Conservation (phyloP, 2,329 filamentous ascomycete genomes). For the Dothideomycetes sp. region DNA sequence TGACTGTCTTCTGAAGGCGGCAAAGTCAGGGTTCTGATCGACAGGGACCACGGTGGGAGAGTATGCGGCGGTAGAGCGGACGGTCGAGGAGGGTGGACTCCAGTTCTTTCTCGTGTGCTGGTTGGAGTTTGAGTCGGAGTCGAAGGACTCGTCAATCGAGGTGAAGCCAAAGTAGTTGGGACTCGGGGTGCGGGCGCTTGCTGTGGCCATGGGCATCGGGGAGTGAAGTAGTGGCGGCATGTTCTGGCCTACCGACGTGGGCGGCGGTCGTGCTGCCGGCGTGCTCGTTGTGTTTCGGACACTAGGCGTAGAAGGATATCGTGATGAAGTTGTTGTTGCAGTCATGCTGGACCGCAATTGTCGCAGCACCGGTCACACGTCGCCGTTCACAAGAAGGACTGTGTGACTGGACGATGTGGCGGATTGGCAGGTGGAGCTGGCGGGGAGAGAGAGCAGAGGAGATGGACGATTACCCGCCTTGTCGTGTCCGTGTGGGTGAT, state of each 20-base stretch:
- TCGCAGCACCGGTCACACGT: too few relatives aligned
- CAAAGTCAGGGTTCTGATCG: conserved; percentile 71
- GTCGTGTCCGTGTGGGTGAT: too few relatives aligned
- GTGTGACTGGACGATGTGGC: too few relatives aligned
- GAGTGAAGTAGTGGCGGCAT: conserved; percentile 19
- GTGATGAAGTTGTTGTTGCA: conserved; percentile 6
- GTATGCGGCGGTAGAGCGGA: conserved; percentile 57
- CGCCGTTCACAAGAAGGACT: too few relatives aligned
- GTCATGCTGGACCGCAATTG: too few relatives aligned
- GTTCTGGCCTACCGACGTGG: conserved; percentile 13
- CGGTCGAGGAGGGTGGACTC: conserved; percentile 60
- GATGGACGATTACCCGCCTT: too few relatives aligned
- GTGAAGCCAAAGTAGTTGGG: conserved; percentile 81
- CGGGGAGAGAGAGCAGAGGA: too few relatives aligned
- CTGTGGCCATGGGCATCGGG: conserved; percentile 11
- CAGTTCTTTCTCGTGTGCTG: conserved; percentile 59
- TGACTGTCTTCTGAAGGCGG: conserved; percentile 64
- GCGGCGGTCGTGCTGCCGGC: conserved; percentile 6
- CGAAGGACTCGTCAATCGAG: conserved; percentile 47
- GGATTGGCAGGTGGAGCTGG: too few relatives aligned
- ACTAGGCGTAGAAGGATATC: background rate
- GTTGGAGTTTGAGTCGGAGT: conserved; percentile 14
- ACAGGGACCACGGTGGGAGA: conserved; percentile 60
- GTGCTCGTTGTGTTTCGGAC: conserved; percentile 7
- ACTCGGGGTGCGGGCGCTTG: conserved; percentile 37